Conservation (phyloP, 768 basidiomycete species). For the Tylopilus sp. region DNA sequence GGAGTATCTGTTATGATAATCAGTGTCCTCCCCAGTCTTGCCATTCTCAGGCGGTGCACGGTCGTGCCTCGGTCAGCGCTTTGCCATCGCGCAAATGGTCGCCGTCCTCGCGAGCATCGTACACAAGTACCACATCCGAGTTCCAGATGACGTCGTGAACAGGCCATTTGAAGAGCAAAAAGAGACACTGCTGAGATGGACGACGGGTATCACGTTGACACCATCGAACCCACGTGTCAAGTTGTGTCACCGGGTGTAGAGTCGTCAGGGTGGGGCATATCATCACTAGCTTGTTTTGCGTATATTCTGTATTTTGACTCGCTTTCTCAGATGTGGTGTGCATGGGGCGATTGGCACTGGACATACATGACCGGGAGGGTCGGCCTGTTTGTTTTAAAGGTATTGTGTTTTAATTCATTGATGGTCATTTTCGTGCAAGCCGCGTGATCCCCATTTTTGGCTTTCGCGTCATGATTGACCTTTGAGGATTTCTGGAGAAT, state of each 20-base stretch:
- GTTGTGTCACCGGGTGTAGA: conserved; percentile 17
- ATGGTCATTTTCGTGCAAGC: no score
- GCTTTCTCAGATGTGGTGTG: background rate
- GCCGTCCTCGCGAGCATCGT: conserved; percentile 44
- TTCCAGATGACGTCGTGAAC: conserved; percentile 35
- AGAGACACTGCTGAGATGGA: conserved; percentile 35
- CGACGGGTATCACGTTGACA: conserved; percentile 32
- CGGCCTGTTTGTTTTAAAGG: no score
- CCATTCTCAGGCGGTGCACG: conserved; percentile 46
- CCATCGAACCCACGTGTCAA: conserved; percentile 30
- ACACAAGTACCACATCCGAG: conserved; percentile 38
- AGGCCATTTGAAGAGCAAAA: conserved; percentile 33
- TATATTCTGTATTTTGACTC: background rate
- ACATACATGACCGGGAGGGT: no score
- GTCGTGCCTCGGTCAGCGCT: conserved; percentile 49
- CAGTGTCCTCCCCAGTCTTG: conserved; percentile 28
- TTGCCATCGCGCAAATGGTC: conserved; percentile 40
- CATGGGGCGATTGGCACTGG: background rate
- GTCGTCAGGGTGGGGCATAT: background rate
- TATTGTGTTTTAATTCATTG: no score
- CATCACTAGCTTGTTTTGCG: background rate
- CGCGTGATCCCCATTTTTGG: no score
- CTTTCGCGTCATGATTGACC: no score
- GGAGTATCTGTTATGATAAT: background rate
- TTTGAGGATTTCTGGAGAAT: no score